Conservation (phyloP, 2,329 filamentous ascomycete species). For the Metarhizium rileyi region DNA sequence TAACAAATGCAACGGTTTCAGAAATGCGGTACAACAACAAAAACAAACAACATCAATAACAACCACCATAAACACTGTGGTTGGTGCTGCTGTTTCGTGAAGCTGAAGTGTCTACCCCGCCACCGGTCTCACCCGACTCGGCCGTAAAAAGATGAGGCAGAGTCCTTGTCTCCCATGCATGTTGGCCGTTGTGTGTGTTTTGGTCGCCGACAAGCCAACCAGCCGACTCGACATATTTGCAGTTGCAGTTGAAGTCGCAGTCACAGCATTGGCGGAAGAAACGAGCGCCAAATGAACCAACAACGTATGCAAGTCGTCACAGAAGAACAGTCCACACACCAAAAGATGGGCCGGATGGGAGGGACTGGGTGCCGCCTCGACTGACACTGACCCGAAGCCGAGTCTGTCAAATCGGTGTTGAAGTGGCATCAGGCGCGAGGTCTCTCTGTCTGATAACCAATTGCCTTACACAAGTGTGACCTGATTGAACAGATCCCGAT, state of each 20-base stretch:
- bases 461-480: background rate
- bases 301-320: no score
- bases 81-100: background rate
- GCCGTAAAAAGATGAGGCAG: background rate
- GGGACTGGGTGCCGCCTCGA: background rate
- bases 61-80: background rate
- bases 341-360: no score
- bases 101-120: background rate
- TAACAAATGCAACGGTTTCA: background rate
- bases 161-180: background rate
- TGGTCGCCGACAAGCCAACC: no score
- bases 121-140: conserved; percentile 1
- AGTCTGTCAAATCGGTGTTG: background rate
- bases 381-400: background rate
- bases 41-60: background rate
- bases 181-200: background rate
- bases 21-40: background rate
- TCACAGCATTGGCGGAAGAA: no score
- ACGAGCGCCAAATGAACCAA: no score
- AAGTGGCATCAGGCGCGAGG: background rate
- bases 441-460: background rate
- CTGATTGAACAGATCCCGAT: background rate
- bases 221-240: no score
- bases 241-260: no score
- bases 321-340: no score